Conservation (phyloP, 345 rosid genomes). For the Gossypium sturtianum region DNA sequence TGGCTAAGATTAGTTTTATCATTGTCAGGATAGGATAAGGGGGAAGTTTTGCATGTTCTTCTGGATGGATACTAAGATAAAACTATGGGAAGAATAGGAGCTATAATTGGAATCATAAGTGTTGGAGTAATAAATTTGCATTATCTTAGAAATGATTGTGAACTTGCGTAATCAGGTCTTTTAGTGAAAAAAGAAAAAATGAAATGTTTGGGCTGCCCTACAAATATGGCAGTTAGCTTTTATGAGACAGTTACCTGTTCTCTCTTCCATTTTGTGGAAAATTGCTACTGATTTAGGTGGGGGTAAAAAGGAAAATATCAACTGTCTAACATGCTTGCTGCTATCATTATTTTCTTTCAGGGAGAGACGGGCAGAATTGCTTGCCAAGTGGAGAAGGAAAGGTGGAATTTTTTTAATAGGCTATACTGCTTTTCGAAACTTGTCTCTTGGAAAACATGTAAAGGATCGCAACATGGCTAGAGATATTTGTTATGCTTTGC, state of each 20-base stretch:
- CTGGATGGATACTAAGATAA: neutral
- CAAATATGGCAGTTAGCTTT: neutral
- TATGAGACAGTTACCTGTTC: neutral
- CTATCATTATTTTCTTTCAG: conserved; percentile 33
- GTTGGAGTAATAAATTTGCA: neutral
- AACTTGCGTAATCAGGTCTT: neutral
- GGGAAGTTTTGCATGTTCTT: neutral
- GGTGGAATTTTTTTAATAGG: conserved; percentile 94
- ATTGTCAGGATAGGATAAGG: neutral
- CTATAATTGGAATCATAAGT: conserved; percentile 5
- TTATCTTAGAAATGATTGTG: neutral
- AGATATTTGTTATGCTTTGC: conserved; percentile 72
- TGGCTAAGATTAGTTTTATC: neutral
- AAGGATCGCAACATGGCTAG: conserved; percentile 66
- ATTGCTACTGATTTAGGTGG: neutral
- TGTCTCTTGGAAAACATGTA: conserved; percentile 79
- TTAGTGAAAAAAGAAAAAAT: neutral
- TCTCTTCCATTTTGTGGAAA: neutral
- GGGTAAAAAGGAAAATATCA: neutral
- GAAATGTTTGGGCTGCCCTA: neutral
- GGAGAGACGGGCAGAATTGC: conserved; percentile 76
- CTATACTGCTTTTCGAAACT: conserved; percentile 83
- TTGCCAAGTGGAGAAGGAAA: conserved; percentile 81
- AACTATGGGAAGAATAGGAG: neutral
- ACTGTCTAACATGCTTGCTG: conserved; percentile 16